These are phyloP conservation scores for Striga hermonthica DNA, from an alignment of 305 asterid genomes.

Conservation along the genomic window DNA sequence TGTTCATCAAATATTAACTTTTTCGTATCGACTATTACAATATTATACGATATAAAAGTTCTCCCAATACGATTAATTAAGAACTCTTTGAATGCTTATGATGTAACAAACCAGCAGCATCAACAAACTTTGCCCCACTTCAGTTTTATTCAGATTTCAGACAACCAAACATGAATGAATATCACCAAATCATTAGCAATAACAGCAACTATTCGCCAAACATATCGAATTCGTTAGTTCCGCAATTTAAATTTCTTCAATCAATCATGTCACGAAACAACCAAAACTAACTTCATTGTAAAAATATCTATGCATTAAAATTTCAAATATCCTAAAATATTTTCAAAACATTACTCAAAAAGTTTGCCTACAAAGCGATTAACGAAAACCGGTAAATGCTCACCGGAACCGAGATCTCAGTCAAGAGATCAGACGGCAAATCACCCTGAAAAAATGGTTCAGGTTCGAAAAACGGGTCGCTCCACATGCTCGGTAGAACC, in stretches of 20 bases:
- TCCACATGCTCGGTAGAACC: constrained; percentile 70
- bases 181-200: constrained; percentile 23
- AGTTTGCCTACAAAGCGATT: no score
- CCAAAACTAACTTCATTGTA: no score
- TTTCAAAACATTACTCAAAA: no score
- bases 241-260: not conserved
- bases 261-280: no score
- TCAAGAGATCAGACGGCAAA: constrained; percentile 51
- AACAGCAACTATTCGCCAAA: constrained; percentile 9
- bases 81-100: no score
- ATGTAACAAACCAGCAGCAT: not conserved
- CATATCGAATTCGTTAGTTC: not conserved
- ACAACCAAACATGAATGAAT: constrained; percentile 15
- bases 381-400: constrained; percentile 21
- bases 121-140: constrained; percentile 23
- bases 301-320: no score
- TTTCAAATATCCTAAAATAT: no score
- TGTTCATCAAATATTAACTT: no score
- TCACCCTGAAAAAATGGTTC: constrained; percentile 45
- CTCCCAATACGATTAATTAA: no score
- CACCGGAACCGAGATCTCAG: constrained; percentile 86
- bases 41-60: no score
- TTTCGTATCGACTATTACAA: no score
- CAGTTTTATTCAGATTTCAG: constrained; percentile 1
- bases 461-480: constrained; percentile 49